Base-by-base conservation (phyloP, 345 rosid genomes). In the Syzygium jambos region DNA sequence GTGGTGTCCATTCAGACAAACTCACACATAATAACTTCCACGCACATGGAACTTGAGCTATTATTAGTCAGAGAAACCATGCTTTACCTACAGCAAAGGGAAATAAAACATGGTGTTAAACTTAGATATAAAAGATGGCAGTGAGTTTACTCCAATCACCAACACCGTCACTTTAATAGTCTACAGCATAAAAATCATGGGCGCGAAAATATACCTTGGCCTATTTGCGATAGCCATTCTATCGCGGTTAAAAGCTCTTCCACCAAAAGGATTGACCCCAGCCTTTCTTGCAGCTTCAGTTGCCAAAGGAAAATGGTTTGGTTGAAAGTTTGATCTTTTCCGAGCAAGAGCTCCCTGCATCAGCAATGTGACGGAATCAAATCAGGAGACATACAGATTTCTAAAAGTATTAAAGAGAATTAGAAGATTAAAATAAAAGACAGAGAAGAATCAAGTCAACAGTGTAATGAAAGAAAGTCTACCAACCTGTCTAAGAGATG, bases 401-500 rank as follows among this genome's bases (percentile, higher is more conserved):
- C 57, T 14, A 54, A 61, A 11, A 87, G 29, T 13, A 78, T 16
- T 5, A 15, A 14, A 11, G 30, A 29, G 38, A 17, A 51, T 78
- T 55, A 77, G 51, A 51, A 51, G 41, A 51, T 86, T 25, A 6
- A 15, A 17, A 84, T 4, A 23, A 21, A 80, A 85, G 34, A 68
- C 13, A 52, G 63, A 56, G 65, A 6, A 55, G 25, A 27, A 25
- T 21, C 52, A 59, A 54, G 30, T 13, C 15, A 84, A 11, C 34
- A 25, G 2, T 49, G 5, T 11, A 34, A 29, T 15, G 51, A 41
- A 57, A 41, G 85, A 61, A 11, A 29, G n/a, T 7, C 21, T 84
- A 23, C 84, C 80, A 34, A 97, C 99, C 96, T 96, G 99, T 89
- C 98, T 96, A 91, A 93, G 92, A 90, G 93, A 89, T 80, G 97